Evolutionary conservation across 805 yeast species (phyloP), one percentile per base, ranked within the genome.

Genomic region (Saccharomycopsis javanensis): DNA sequence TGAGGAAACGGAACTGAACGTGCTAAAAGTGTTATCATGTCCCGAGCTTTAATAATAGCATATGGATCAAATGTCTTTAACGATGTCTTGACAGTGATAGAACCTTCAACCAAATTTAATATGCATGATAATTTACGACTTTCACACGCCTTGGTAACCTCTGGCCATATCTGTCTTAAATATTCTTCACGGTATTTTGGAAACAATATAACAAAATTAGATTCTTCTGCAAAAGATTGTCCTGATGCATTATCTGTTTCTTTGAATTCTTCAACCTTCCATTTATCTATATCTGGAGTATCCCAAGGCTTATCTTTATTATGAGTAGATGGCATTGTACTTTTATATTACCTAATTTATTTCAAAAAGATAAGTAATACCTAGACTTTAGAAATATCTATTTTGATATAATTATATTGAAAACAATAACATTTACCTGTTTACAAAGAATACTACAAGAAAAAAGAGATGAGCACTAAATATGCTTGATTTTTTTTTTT

Each of bases 241-340:
- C 97, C 97, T 10, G 91, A 81, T 5, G 81, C 83, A 67, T 90
- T 88, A 68, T 94, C 96, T 64, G 89, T 96, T 1, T 89, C 88
- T 63, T 79, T 85, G 75, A 94, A 94, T 57, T 89, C 95, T 35
- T 88, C 96, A 35, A 82, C 75, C 64, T 79, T 76, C 99, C 99
- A 92, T 69, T 92, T 91, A 69, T 91, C 96, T 58, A 91, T 83
- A 64, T 90, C 97, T 20, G 86, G 88, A 10, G 96, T 91, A 68
- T 91, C 98, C 98, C 98, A 91, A 55, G 98, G 98, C 71, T 92
- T 92, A 65, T 94, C 98, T 67, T 83, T 85, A 71, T 94, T 88
- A 71, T 92, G 91, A 51, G 96, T 88, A 1, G 97, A 88, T 25
- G 86, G 89, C 99, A 92, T 92, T 50, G 51, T 63, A n/a, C 33